Conservation (phyloP, 2,329 filamentous ascomycete genomes). For the Cytospora schulzeri region DNA sequence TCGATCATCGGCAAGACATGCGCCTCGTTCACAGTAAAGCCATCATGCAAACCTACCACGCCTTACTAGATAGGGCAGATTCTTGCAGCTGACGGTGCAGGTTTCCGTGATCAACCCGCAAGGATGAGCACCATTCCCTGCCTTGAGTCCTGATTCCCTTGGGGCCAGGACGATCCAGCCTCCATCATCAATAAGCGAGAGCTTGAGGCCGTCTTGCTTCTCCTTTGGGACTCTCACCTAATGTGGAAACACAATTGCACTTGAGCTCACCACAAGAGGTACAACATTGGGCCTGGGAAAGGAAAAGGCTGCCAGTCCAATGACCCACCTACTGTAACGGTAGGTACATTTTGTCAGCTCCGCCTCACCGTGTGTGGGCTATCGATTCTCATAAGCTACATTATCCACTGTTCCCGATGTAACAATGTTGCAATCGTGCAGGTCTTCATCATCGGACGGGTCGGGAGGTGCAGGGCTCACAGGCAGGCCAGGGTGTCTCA, state of each 20-base stretch:
- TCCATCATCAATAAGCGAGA: neutral
- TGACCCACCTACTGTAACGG: slow-evolving; percentile 6
- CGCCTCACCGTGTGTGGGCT: slow-evolving; percentile 17
- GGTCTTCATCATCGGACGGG: slow-evolving; percentile 22
- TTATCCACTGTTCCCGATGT: slow-evolving; percentile 12
- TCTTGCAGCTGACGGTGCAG: slow-evolving; percentile 18
- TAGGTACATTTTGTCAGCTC: slow-evolving; percentile 8
- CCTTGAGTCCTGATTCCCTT: neutral
- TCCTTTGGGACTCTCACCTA: slow-evolving; percentile 13
- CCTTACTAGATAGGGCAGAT: slow-evolving; percentile 7
- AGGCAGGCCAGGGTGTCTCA: slow-evolving; percentile 15
- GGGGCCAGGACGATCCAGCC: slow-evolving; percentile 15
- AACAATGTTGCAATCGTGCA: slow-evolving; percentile 17
- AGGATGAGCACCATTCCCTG: slow-evolving; percentile 13
- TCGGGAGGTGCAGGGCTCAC: slow-evolving; percentile 21
- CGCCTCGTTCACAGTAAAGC: slow-evolving; percentile 20
- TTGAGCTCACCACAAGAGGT: slow-evolving; percentile 1
- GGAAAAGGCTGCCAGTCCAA: neutral
- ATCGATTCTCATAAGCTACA: slow-evolving; percentile 18
- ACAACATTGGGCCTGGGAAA: neutral
- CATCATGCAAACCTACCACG: slow-evolving; percentile 16
- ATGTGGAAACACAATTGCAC: neutral
- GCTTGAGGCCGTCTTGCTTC: neutral
- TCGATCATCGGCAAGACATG: slow-evolving; percentile 21
- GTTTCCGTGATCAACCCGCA: slow-evolving; percentile 13